Percentiles rank a stretch among this genome's conserved stretches.
phyloP scores from a whole-genome alignment of 1,284 basidiomycete species.

The Rhizoctonia solani region DNA sequence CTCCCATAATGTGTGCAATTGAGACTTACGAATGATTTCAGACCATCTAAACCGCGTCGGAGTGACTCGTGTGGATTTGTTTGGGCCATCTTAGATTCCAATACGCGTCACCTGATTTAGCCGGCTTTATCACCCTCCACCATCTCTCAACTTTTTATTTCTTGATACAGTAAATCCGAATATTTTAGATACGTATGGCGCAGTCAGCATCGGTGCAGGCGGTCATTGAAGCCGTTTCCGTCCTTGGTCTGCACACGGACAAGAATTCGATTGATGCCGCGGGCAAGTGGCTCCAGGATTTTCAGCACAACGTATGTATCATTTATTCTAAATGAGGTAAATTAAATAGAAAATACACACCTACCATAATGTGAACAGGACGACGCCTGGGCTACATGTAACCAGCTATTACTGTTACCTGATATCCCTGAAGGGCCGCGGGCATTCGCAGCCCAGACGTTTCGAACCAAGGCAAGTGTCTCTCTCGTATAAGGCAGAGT shows the following conservation, averaged over 20 bases:
- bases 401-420: slow-evolving; percentile 81
- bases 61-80: slow-evolving; percentile 24
- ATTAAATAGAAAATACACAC: slow-evolving; percentile 38
- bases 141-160: slow-evolving; percentile 5
- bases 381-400: slow-evolving; percentile 96
- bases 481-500: neutral
- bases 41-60: neutral
- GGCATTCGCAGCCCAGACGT: slow-evolving; percentile 95
- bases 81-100: slow-evolving; percentile 17
- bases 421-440: slow-evolving; percentile 83
- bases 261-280: slow-evolving; percentile 80
- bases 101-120: slow-evolving; percentile 33
- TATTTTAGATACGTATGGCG: slow-evolving; percentile 9
- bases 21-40: neutral
- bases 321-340: neutral
- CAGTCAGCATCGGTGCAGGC: slow-evolving; percentile 54
- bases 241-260: slow-evolving; percentile 80
- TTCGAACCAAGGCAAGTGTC: slow-evolving; percentile 83
- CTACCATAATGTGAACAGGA: slow-evolving; percentile 41
- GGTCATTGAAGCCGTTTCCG: slow-evolving; percentile 71
- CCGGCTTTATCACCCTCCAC: slow-evolving; percentile 22
- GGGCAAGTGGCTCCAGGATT: slow-evolving; percentile 92
- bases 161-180: slow-evolving; percentile 8
- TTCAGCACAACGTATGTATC: slow-evolving; percentile 92
- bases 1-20: neutral